These are phyloP conservation scores for Achaetomiella virescens DNA, from an alignment of 495 filamentous ascomycete species.

Conservation along the genomic window DNA sequence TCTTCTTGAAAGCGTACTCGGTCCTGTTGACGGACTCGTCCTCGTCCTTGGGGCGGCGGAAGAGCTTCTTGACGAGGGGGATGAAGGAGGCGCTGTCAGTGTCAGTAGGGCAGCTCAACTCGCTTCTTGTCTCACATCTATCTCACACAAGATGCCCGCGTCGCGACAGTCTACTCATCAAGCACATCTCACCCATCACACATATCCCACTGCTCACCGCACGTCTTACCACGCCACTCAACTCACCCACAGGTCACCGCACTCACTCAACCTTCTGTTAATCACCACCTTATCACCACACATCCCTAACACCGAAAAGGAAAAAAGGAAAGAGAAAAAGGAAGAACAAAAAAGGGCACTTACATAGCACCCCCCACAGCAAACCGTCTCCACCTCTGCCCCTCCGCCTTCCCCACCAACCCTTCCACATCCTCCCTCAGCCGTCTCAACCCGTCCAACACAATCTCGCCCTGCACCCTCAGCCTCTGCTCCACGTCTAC, in stretches of 20 bases:
- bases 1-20: slow-evolving; percentile 42
- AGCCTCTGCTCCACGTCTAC: slow-evolving; percentile 30
- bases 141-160: no score
- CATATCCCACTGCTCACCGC: no score
- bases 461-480: slow-evolving; percentile 29
- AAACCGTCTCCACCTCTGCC: slow-evolving; percentile 38
- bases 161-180: no score
- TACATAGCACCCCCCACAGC: slow-evolving; percentile 37
- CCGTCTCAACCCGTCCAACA: slow-evolving; percentile 28
- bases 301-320: background rate
- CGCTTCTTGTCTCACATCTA: no score
- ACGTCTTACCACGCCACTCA: no score
- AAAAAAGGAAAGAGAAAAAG: background rate
- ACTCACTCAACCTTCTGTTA: no score
- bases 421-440: slow-evolving; percentile 28
- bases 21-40: slow-evolving; percentile 33
- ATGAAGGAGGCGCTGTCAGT: slow-evolving; percentile 35
- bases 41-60: slow-evolving; percentile 29
- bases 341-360: slow-evolving; percentile 12
- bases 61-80: slow-evolving; percentile 37
- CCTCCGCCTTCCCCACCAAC: slow-evolving; percentile 29
- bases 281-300: no score
- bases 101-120: background rate
- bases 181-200: no score
- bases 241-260: no score